Conservation (phyloP, 305 asterid species). For the Fraxinus ornus region DNA sequence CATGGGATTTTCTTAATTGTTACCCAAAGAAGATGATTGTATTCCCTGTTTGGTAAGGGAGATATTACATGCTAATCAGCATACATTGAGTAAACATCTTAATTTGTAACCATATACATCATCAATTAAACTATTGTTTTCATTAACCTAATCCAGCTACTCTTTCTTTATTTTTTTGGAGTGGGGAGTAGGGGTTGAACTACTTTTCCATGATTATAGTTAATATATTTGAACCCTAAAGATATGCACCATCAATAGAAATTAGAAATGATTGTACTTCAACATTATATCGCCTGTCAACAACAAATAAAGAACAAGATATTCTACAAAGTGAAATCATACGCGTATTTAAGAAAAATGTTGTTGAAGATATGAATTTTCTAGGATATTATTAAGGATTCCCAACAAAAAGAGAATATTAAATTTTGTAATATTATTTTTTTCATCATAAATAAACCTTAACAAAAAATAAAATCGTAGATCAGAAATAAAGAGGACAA, state of each 20-base stretch:
- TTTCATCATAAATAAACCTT: not conserved
- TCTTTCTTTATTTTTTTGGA: not conserved
- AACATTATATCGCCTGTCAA: not conserved
- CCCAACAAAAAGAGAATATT: not conserved
- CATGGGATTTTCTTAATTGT: not conserved
- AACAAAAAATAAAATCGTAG: not conserved
- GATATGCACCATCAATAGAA: not conserved
- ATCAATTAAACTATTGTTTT: slow-evolving; percentile 34
- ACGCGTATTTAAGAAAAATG: not conserved
- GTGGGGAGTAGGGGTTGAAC: not conserved
- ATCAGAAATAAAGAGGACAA: not conserved
- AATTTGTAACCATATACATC: slow-evolving; percentile 14
- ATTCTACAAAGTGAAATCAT: not conserved
- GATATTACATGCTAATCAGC: slow-evolving; percentile 29
- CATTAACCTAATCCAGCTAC: slow-evolving; percentile 50
- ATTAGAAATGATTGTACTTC: not conserved
- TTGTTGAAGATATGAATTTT: not conserved
- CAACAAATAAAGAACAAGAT: not conserved
- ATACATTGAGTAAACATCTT: slow-evolving; percentile 16
- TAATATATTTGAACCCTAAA: not conserved
- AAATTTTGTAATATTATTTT: not conserved
- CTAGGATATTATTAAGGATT: not conserved
- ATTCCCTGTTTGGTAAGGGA: slow-evolving; percentile 7
- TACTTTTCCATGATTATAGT: not conserved
- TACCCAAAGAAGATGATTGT: slow-evolving; percentile 6